phyloP scores from a whole-genome alignment of 768 basidiomycete genomes.

The Pulveroboletus sp. region DNA sequence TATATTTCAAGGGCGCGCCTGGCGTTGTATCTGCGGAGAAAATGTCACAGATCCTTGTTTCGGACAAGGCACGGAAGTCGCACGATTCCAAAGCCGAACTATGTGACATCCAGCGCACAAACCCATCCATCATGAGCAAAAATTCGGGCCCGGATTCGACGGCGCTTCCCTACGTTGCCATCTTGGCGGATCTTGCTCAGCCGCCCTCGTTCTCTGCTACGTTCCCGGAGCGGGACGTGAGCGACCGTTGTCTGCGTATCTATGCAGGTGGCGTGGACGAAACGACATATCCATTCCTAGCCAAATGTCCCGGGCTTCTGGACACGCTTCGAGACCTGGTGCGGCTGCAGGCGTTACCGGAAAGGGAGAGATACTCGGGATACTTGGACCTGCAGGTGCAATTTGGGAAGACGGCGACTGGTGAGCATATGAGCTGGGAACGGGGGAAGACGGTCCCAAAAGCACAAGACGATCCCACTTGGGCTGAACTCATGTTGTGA shows the following conservation, averaged over 20 bases:
- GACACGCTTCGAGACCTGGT: background rate
- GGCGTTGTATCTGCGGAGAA: background rate
- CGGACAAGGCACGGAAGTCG: slow-evolving; percentile 6
- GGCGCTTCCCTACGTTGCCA: background rate
- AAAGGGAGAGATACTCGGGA: background rate
- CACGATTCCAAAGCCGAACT: no score
- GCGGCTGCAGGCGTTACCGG: no score
- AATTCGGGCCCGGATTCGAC: slow-evolving; percentile 4
- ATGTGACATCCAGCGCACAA: background rate
- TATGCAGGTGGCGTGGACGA: no score
- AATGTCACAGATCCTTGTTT: slow-evolving; percentile 18
- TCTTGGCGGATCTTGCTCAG: background rate
- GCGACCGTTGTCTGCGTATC: slow-evolving; percentile 3
- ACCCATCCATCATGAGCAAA: no score
- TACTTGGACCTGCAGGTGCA: no score
- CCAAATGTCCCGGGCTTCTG: background rate
- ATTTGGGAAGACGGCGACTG: no score
- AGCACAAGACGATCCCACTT: no score
- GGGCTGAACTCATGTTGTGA: no score
- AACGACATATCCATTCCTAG: slow-evolving; percentile 11
- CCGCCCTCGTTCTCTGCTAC: background rate
- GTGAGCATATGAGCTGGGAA: no score
- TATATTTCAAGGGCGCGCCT: slow-evolving; percentile 2
- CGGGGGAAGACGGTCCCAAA: no score
- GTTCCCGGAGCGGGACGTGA: background rate